Evolutionary conservation across 2,329 filamentous ascomycete genomes (phyloP).

Genomic region (Blastomyces parvus): DNA sequence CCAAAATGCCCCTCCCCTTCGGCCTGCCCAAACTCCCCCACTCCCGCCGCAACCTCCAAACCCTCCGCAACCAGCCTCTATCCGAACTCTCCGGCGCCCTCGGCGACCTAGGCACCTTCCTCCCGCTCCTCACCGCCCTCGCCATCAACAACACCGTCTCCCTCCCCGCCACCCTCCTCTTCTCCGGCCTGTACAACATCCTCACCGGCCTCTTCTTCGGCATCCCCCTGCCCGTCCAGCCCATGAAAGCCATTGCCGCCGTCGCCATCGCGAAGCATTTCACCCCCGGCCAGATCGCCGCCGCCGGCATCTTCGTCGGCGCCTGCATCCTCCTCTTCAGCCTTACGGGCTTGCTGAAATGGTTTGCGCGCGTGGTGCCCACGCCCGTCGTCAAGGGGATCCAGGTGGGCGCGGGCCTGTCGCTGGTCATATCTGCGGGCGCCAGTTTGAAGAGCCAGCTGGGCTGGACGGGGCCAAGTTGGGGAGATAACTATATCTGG

Average conservation of each 20-base stretch:
- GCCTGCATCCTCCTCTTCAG: slow-evolving; percentile 65
- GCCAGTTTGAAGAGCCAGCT: slow-evolving; percentile 57
- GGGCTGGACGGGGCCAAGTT: slow-evolving; percentile 55
- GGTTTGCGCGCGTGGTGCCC: slow-evolving; percentile 65
- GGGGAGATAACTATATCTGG: slow-evolving; percentile 71
- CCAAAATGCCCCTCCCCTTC: background rate
- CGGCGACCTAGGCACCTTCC: slow-evolving; percentile 80
- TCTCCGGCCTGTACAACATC: slow-evolving; percentile 81
- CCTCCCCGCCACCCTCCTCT: slow-evolving; percentile 73
- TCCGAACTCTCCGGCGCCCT: slow-evolving; percentile 79
- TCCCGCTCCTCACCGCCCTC: slow-evolving; percentile 81
- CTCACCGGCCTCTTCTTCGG: slow-evolving; percentile 74
- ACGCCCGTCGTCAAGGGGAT: slow-evolving; percentile 89
- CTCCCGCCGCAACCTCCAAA: slow-evolving; percentile 38
- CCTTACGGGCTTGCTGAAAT: slow-evolving; percentile 64
- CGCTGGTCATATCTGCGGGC: slow-evolving; percentile 69
- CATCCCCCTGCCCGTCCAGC: slow-evolving; percentile 82
- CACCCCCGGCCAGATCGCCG: slow-evolving; percentile 61
- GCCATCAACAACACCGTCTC: slow-evolving; percentile 69
- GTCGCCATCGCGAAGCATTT: slow-evolving; percentile 67
- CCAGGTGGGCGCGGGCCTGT: slow-evolving; percentile 82
- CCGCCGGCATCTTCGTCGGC: slow-evolving; percentile 72
- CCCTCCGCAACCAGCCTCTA: slow-evolving; percentile 49
- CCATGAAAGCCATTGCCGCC: slow-evolving; percentile 82
- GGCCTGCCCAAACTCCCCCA: slow-evolving; percentile 15